These are phyloP conservation scores for Roridomyces roridus DNA, from an alignment of 768 basidiomycete genomes.

Conservation along the genomic window DNA sequence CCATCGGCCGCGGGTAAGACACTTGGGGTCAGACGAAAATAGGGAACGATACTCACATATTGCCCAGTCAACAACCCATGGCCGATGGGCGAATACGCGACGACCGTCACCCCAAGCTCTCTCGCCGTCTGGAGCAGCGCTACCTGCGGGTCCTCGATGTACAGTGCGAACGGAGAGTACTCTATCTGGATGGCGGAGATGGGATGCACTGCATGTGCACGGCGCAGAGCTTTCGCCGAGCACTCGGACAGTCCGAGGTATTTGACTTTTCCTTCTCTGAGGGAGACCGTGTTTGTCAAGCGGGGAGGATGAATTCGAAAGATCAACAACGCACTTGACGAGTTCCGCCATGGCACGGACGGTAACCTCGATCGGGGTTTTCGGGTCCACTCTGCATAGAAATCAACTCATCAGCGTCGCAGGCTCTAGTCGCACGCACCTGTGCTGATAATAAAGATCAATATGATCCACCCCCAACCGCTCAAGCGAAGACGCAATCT, in stretches of 20 bases:
- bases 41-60: constrained; percentile 42
- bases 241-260: constrained; percentile 61
- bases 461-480: constrained; percentile 36
- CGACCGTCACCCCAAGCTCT: constrained; percentile 50
- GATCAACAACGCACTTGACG: constrained; percentile 39
- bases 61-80: constrained; percentile 55
- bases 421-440: no score
- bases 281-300: constrained; percentile 14
- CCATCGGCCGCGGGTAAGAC: no score
- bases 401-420: neutral
- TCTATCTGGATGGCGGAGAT: constrained; percentile 52
- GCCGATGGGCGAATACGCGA: constrained; percentile 57
- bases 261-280: constrained; percentile 48
- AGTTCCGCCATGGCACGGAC: constrained; percentile 43
- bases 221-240: constrained; percentile 48
- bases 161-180: constrained; percentile 49
- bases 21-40: no score
- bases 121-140: constrained; percentile 45
- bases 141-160: constrained; percentile 48
- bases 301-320: constrained; percentile 23
- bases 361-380: constrained; percentile 37
- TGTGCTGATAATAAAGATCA: constrained; percentile 43
- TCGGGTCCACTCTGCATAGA: constrained; percentile 25
- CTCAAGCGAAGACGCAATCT: constrained; percentile 39
- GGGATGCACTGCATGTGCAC: constrained; percentile 54